Evolutionary conservation across 164 flowering plant species (phyloP).

Genomic region (Euptelea pleiosperma): DNA sequence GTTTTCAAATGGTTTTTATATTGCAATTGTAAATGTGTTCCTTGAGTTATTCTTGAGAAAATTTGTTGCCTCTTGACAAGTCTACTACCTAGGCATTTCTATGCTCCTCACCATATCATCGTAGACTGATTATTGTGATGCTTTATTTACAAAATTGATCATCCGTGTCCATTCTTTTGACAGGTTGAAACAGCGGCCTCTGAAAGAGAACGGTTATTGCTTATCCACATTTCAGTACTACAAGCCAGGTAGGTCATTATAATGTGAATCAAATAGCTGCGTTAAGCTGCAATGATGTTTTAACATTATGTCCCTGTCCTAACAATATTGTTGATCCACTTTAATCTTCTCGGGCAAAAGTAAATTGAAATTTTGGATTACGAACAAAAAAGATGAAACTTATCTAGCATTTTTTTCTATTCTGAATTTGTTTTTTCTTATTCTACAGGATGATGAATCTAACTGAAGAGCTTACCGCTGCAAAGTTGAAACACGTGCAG

Average conservation of each 20-base stretch:
- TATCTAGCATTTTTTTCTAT: background rate
- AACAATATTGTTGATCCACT: conserved; percentile 4
- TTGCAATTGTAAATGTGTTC: too few relatives aligned
- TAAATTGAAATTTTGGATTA: background rate
- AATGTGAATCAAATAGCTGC: conserved; percentile 1
- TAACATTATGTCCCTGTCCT: too few relatives aligned
- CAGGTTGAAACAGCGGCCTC: conserved; percentile 63
- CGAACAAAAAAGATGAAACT: background rate
- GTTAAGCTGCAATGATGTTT: background rate
- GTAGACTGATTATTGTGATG: too few relatives aligned
- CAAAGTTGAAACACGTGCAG: conserved; percentile 54
- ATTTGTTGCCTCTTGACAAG: too few relatives aligned
- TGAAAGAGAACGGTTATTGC: conserved; percentile 71
- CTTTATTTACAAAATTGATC: background rate
- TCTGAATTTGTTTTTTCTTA: too few relatives aligned
- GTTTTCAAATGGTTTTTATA: too few relatives aligned
- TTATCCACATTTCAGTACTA: conserved; percentile 57
- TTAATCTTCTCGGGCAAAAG: background rate
- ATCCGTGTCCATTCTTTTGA: conserved; percentile 7
- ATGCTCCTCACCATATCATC: too few relatives aligned
- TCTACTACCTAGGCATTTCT: too few relatives aligned
- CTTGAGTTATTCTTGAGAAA: too few relatives aligned
- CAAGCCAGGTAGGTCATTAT: conserved; percentile 53
- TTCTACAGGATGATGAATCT: conserved; percentile 64
- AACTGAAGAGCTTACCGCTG: conserved; percentile 69